Evolutionary conservation across 495 filamentous ascomycete species (phyloP), one percentile per base, ranked within the genome.

Genomic region (Trichoderma gamsii): DNA sequence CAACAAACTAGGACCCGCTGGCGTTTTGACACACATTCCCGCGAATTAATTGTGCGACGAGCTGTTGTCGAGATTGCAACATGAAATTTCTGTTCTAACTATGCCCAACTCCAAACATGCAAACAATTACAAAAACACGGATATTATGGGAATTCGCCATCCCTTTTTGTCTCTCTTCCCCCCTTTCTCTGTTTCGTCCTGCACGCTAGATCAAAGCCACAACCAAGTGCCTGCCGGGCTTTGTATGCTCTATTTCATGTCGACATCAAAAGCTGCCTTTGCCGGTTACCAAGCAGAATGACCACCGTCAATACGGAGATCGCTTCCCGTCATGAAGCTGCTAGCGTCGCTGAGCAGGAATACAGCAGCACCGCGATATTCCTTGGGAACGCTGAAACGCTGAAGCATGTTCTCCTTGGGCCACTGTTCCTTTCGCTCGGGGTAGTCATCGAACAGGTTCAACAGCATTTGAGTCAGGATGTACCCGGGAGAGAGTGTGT

Each of bases 401-500:
- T 88, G 87, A 51, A 97, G 83, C 93, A 97, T 97, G 74, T 96
- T 96, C 74, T 93, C 87, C 72, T 85, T 88, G 59, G 90, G 87
- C 93, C 93, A 97, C 64, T 89, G 87, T 32, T 85, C 83, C 68
- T 81, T 81, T 44, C 92, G 84, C 78, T 96, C 92, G 8, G 92
- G 91, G 72, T 82, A 91, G 65, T 88, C 74, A 52, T 88, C 79
- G 71, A 96, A 94, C 41, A 96, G 82, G 61, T 87, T 84, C 74
- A 90, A 87, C 13, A 94, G 92, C 92, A 97, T 96, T 41, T 86
- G 84, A n/a, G 93, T 97, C 66, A 95, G 87, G 71, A 97, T 97
- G 75, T 98, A 98, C 41, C 94, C 94, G 0, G 94, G 94, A 16
- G 92, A 96, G 72, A 97, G 88, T 51, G 93, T 96, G 80, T 98